phyloP scores from a whole-genome alignment of 2,329 filamentous ascomycete genomes.

The Pseudocercospora macadamiae region DNA sequence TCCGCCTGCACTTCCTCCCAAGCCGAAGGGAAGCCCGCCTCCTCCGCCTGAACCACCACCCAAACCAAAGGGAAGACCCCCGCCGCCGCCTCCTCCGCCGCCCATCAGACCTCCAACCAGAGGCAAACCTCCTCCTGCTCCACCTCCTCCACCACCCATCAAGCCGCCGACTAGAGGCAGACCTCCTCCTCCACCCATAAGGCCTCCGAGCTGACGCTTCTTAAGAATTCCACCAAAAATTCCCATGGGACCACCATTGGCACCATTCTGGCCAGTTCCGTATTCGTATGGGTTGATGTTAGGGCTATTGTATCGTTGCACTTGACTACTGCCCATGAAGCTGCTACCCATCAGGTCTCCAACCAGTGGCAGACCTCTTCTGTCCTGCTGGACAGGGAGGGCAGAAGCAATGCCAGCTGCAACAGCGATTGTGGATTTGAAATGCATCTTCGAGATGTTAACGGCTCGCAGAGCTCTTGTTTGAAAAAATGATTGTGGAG shows the following conservation, averaged over 20 bases:
- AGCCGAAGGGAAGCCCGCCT: too few species aligned
- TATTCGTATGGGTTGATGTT: background rate
- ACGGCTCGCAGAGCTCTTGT: background rate
- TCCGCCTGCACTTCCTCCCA: too few species aligned
- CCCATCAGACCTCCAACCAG: too few species aligned
- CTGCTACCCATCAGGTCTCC: background rate
- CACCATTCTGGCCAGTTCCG: background rate
- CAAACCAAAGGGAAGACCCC: too few species aligned
- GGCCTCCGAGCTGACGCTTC: too few species aligned
- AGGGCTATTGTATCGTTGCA: background rate
- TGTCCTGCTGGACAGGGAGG: background rate
- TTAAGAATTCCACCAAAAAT: background rate
- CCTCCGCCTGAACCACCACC: too few species aligned
- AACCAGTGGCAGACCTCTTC: background rate
- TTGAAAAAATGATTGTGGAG: background rate
- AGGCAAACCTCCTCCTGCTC: too few species aligned
- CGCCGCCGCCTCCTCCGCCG: too few species aligned
- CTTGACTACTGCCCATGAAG: background rate
- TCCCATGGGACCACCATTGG: background rate
- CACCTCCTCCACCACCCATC: too few species aligned
- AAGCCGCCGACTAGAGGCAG: too few species aligned
- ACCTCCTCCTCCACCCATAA: too few species aligned
- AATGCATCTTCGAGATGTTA: background rate
- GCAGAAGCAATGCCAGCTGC: background rate
- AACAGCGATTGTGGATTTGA: background rate